Evolutionary conservation across 805 yeast genomes (phyloP).

Genomic region (Scheffersomyces ergatensis): DNA sequence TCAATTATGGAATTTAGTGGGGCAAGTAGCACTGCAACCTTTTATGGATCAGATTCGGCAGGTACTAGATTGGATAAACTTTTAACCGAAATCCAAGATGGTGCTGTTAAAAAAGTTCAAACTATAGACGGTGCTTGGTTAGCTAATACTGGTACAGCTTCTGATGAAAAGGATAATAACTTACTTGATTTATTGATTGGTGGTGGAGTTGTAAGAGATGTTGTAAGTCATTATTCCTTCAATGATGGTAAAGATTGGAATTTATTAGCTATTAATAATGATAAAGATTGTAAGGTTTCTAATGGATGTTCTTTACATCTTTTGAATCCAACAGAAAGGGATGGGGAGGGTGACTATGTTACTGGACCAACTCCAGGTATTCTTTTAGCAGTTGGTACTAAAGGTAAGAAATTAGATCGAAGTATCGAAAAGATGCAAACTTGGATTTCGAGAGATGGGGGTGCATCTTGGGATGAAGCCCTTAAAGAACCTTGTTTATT

Average conservation of each 20-base stretch:
- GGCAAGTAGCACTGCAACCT: slow-evolving; percentile 18
- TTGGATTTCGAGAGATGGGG: slow-evolving; percentile 74
- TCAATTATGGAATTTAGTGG: slow-evolving; percentile 18
- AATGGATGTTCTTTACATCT: slow-evolving; percentile 51
- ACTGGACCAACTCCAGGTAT: slow-evolving; percentile 57
- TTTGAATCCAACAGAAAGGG: slow-evolving; percentile 25
- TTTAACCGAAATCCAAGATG: slow-evolving; percentile 41
- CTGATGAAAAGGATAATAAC: slow-evolving; percentile 8
- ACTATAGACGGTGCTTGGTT: slow-evolving; percentile 64
- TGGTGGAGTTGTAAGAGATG: slow-evolving; percentile 10
- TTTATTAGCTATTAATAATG: slow-evolving; percentile 43
- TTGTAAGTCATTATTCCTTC: slow-evolving; percentile 40
- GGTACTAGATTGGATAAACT: slow-evolving; percentile 50
- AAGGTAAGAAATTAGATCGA: slow-evolving; percentile 22
- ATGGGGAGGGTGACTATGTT: slow-evolving; percentile 42
- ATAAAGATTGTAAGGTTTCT: slow-evolving; percentile 39
- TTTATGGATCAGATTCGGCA: slow-evolving; percentile 55
- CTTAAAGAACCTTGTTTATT: slow-evolving; percentile 51
- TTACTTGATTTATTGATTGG: slow-evolving; percentile 24
- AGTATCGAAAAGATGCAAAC: slow-evolving; percentile 33
- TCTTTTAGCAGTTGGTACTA: slow-evolving; percentile 28
- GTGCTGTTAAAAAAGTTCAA: slow-evolving; percentile 44
- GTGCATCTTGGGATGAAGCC: slow-evolving; percentile 64
- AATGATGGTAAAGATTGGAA: slow-evolving; percentile 58
- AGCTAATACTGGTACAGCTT: slow-evolving; percentile 32